phyloP scores from a whole-genome alignment of 2,329 filamentous ascomycete genomes.

The Coleophoma eucalyptorum region DNA sequence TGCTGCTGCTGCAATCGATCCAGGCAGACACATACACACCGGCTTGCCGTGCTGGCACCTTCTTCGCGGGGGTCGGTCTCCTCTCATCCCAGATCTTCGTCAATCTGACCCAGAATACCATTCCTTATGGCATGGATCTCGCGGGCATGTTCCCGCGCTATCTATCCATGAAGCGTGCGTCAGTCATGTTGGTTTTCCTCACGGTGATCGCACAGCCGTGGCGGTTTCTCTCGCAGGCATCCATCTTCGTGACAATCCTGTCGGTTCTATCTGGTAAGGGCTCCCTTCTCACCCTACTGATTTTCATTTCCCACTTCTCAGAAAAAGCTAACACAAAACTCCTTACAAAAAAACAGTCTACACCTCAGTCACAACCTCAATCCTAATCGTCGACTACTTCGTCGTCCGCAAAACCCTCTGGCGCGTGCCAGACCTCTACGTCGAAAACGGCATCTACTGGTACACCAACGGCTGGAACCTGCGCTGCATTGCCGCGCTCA shows the following conservation, averaged over 20 bases:
- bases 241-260: not conserved
- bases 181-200: not conserved
- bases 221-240: not conserved
- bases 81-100: not conserved
- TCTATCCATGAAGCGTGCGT: not conserved
- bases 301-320: not conserved
- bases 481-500: not conserved
- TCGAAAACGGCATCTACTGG: not conserved
- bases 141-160: not conserved
- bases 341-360: not conserved
- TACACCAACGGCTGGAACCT: not conserved
- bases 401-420: not conserved
- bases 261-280: not conserved
- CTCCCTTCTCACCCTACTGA: not conserved
- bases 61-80: not conserved
- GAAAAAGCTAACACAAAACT: too few species aligned
- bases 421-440: not conserved
- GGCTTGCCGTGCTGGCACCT: not conserved
- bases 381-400: not conserved
- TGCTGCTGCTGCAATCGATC: conserved; percentile 1
- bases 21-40: not conserved
- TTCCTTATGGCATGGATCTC: not conserved
- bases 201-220: not conserved
- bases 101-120: not conserved
- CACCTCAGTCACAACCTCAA: not conserved